Conservation (phyloP, 768 basidiomycete genomes). For the Cyathus striatus region DNA sequence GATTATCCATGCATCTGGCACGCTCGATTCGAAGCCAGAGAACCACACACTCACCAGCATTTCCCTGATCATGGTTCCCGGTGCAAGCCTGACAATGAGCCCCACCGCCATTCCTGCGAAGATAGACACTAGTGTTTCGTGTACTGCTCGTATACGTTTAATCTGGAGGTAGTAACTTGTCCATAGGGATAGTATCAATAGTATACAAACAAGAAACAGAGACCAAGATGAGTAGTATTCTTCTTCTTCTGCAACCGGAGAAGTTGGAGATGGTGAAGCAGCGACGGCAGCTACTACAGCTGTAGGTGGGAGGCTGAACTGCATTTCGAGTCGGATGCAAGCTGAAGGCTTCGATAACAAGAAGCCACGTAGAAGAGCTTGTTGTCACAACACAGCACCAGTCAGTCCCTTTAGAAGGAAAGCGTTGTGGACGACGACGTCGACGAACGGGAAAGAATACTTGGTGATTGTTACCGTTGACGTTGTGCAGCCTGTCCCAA, state of each 20-base stretch:
- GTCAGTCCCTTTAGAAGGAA: too few relatives aligned
- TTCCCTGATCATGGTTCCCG: slow-evolving; percentile 91
- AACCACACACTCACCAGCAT: slow-evolving; percentile 76
- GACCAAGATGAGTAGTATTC: slow-evolving; percentile 93
- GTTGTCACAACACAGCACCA: too few relatives aligned
- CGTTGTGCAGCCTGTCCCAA: too few relatives aligned
- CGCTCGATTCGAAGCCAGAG: not conserved
- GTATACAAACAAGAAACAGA: slow-evolving; percentile 86
- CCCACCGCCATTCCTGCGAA: slow-evolving; percentile 97
- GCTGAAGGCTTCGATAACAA: not conserved
- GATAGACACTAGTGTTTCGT: slow-evolving; percentile 94
- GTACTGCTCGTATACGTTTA: slow-evolving; percentile 89
- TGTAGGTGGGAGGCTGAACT: not conserved
- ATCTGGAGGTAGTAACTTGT: slow-evolving; percentile 98
- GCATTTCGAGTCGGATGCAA: not conserved
- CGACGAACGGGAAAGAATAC: too few relatives aligned
- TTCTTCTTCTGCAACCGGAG: slow-evolving; percentile 62
- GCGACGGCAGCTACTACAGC: slow-evolving; percentile 15
- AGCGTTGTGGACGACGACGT: too few relatives aligned
- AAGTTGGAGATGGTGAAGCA: slow-evolving; percentile 20
- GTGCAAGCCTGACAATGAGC: slow-evolving; percentile 81
- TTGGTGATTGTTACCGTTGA: too few relatives aligned
- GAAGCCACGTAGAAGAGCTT: too few relatives aligned
- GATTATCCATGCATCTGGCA: too few relatives aligned
- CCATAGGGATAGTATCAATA: slow-evolving; percentile 91